Evolutionary conservation across 495 filamentous ascomycete species (phyloP), one percentile per base, ranked within the genome.

Genomic region (Aspergillus diversus): DNA sequence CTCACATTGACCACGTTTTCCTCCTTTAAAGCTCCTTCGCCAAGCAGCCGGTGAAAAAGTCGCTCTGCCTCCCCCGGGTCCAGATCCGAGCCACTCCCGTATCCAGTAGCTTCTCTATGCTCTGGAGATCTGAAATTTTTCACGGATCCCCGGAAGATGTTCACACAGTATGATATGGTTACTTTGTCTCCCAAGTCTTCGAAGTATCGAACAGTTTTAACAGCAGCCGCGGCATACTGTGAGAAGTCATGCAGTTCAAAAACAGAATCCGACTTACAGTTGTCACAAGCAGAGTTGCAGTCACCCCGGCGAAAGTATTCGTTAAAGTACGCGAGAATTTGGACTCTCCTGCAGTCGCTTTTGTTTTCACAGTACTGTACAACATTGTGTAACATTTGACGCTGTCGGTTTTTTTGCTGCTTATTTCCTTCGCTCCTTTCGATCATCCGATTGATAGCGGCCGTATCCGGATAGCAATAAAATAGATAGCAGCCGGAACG

Each of bases 241-340:
- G 89, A 91, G 57, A 91, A 89, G 74, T 99, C 93, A 55, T 84
- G 81, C 16, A 79, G 73, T 64, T 93, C 86, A 69, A 90, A 92
- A 4, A 81, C 77, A 62, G 71, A 80, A 52, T 83, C 86, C 3
- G 88, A 90, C 47, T 79, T 84, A 80, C 95, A 99, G 64, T 96
- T 97, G 69, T 98, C 95, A 75, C 95, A 99, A 8, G 81, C 82
- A 35, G 76, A 72, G 31, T 86, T 80, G 74, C 95, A 99, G 43
- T 90, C 78, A 11, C 88, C 83, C 46, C 80, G 79, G 8, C 83
- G 78, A 69, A 97, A 98, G 5, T 78, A 71, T 73, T 99, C 96
- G 39, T 89, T 91, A 75, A 99, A 99, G 72, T 99, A 98, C 5
- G 83, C 85, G 31, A 99, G 85, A 17, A 99, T 87, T 73, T 97